These are phyloP conservation scores for Friedmanniomyces simplex DNA, from an alignment of 495 filamentous ascomycete species.

Conservation along the genomic window DNA sequence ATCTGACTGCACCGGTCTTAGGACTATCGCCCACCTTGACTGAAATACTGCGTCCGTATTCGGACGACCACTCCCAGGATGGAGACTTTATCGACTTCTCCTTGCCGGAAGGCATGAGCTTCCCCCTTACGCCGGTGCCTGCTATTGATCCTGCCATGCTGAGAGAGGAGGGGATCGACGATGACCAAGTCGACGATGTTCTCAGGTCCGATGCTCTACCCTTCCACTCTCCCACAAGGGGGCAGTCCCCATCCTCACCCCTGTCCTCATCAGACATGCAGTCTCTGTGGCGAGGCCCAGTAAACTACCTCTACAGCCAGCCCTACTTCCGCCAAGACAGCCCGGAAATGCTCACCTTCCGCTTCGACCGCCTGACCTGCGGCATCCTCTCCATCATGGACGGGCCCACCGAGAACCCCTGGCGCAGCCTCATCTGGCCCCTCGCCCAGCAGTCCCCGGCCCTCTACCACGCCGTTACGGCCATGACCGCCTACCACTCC, in stretches of 20 bases:
- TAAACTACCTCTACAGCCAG: constrained; percentile 31
- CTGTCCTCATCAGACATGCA: background rate
- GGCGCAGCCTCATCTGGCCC: constrained; percentile 66
- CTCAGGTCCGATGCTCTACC: background rate
- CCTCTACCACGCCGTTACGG: constrained; percentile 63
- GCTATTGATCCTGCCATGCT: background rate
- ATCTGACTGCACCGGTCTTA: background rate
- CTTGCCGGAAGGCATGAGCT: constrained; percentile 11
- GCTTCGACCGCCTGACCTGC: constrained; percentile 63
- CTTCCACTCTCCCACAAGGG: background rate
- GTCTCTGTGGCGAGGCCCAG: constrained; percentile 2
- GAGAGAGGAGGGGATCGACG: background rate
- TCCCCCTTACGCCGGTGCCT: background rate
- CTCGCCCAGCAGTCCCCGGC: constrained; percentile 55
- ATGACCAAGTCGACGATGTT: constrained; percentile 5
- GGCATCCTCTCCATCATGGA: constrained; percentile 69
- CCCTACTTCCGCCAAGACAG: constrained; percentile 41
- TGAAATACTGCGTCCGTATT: constrained; percentile 7
- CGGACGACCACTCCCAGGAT: background rate
- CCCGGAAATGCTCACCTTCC: constrained; percentile 54
- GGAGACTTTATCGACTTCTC: constrained; percentile 10
- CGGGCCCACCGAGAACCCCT: constrained; percentile 64
- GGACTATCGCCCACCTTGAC: constrained; percentile 19
- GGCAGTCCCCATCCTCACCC: background rate
- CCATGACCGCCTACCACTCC: constrained; percentile 69